Base-by-base conservation (phyloP, 495 filamentous ascomycete species). In the Pyrenula aspistea region DNA sequence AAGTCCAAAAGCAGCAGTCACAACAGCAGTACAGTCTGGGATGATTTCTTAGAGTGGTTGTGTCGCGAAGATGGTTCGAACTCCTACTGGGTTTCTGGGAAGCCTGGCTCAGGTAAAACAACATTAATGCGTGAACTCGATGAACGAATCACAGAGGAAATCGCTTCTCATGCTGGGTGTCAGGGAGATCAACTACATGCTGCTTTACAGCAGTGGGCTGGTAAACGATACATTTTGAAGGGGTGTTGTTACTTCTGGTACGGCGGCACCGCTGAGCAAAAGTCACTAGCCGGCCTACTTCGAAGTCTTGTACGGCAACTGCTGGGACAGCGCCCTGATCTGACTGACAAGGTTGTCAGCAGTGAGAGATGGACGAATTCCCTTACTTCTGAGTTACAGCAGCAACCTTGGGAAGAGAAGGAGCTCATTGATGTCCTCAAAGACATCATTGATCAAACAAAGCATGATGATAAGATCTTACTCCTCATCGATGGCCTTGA, bases 401-500 rank as follows among this genome's bases (percentile, higher is more conserved):
- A 52, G 50, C 22, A 52, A 21, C 8, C 19, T 8, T 52, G 50
- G 50, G 22, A 20, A 10, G n/a, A 21, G 10, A 24, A 20, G 19
- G 50, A 52, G 8, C 50, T 52, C 19, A 52, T 20, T 24, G n/a
- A 20, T 8, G 22, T 24, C 50, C 22, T 63, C 53, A 10, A 49
- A 2, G 12, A 49, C 0, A 56, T 57, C 2, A 59, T 67, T 22
- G 49, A 57, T 19, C 59, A 55, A 10, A 78, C 96, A 51, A 74
- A 89, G 55, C 84, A 82, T 59, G 79, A 83, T 62, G 79, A 79
- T 22, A 67, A 85, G 61, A 76, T 88, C 12, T 70, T 97, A 54
- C 86, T 95, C 60, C 84, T 82, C 1, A 81, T 97, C 57, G 88
- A 84, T 61, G 93, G 93, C 49, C 91, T 86, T 67, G 93, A 95